phyloP scores from a whole-genome alignment of 495 filamentous ascomycete species.

The Neurospora sp. region DNA sequence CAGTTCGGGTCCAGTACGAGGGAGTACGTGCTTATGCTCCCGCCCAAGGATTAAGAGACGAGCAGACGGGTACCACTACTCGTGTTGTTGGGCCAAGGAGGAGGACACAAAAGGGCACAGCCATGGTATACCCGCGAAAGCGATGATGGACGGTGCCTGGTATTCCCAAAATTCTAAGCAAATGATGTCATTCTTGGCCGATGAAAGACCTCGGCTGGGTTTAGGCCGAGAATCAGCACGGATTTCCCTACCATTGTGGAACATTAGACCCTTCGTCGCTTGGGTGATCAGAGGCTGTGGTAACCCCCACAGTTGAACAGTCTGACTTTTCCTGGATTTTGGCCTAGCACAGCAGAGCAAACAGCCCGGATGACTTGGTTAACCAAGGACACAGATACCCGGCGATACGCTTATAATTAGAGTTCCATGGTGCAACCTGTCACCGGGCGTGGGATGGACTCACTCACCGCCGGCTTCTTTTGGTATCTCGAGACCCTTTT shows the following conservation, averaged over 20 bases:
- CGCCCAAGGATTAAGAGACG: constrained; percentile 30
- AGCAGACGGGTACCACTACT: neutral
- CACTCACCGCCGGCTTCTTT: neutral
- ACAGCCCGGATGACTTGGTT: neutral
- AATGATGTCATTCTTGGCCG: neutral
- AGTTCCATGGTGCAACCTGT: neutral
- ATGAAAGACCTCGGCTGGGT: neutral
- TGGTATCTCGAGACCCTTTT: neutral
- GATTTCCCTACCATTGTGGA: neutral
- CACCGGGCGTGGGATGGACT: neutral
- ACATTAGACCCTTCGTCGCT: neutral
- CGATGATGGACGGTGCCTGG: neutral
- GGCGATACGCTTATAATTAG: neutral
- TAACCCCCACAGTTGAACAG: neutral
- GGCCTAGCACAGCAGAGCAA: neutral
- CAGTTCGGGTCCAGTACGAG: constrained; percentile 78
- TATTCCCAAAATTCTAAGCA: neutral
- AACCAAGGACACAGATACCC: neutral
- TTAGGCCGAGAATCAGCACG: neutral
- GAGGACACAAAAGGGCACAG: neutral
- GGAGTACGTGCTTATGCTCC: constrained; percentile 77
- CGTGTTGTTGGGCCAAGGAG: neutral
- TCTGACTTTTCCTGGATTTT: neutral
- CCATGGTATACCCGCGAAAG: neutral
- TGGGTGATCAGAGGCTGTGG: neutral